A percentile compares a stretch with the other conserved stretches of the same genome.
These are phyloP conservation scores for Rhizophlyctis rosea DNA, from an alignment of 192 early-diverging fungal genomes.

Conservation along the genomic window DNA sequence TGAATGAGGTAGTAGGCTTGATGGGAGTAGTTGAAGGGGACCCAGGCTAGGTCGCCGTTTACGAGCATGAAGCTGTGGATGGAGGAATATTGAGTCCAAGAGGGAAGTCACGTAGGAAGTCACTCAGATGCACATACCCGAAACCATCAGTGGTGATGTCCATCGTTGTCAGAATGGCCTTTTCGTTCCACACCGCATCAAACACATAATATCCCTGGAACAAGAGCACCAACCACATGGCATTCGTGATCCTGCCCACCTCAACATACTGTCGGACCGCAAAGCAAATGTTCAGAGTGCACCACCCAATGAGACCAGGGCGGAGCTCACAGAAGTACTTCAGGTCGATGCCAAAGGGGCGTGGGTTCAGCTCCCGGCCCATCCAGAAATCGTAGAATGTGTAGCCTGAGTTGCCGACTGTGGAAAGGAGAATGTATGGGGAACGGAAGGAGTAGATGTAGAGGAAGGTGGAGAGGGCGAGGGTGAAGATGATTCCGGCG, in stretches of 20 bases:
- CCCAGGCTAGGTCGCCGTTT: slow-evolving; percentile 75
- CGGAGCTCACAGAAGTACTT: slow-evolving; percentile 94
- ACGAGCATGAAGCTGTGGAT: slow-evolving; percentile 41
- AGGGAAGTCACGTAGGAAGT: not conserved
- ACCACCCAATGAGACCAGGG: slow-evolving; percentile 91
- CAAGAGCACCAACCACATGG: slow-evolving; percentile 71
- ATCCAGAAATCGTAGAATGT: slow-evolving; percentile 92
- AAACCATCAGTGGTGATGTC: slow-evolving; percentile 98
- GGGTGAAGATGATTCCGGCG: slow-evolving; percentile 66
- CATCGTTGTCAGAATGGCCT: slow-evolving; percentile 91
- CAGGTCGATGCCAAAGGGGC: slow-evolving; percentile 69
- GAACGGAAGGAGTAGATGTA: slow-evolving; percentile 69
- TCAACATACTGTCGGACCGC: slow-evolving; percentile 71
- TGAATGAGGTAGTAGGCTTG: slow-evolving; percentile 85
- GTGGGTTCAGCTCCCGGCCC: slow-evolving; percentile 94
- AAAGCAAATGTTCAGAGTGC: slow-evolving; percentile 72
- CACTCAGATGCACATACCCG: slow-evolving; percentile 67
- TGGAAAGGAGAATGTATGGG: slow-evolving; percentile 61
- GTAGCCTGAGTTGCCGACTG: slow-evolving; percentile 91
- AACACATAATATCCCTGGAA: slow-evolving; percentile 83
- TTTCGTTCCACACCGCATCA: slow-evolving; percentile 79
- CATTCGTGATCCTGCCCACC: slow-evolving; percentile 65
- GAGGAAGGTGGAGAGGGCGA: slow-evolving; percentile 57
- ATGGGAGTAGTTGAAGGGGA: slow-evolving; percentile 84
- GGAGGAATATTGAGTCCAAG: too few relatives aligned